Evolutionary conservation across 2,329 filamentous ascomycete species (phyloP).

Genomic region (Curvularia eragrostidis): DNA sequence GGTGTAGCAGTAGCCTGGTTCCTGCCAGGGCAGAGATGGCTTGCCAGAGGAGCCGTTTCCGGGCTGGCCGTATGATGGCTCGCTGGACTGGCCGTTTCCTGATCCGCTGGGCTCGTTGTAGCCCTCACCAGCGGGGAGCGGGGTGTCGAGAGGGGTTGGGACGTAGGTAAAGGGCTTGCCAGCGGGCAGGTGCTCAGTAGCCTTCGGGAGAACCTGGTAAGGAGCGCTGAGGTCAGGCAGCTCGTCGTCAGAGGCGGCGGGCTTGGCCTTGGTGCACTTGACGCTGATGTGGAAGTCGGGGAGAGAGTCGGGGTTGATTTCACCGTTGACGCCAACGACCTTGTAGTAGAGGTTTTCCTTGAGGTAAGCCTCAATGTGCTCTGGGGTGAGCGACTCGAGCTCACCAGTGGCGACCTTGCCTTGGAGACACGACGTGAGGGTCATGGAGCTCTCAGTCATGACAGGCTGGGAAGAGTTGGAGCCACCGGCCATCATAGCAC

Average conservation of each 20-base stretch:
- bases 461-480: constrained; percentile 35
- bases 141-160: constrained; percentile 29
- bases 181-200: constrained; percentile 38
- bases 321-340: constrained; percentile 41
- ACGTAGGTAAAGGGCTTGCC: constrained; percentile 41
- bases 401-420: constrained; percentile 41
- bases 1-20: constrained; percentile 41
- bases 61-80: constrained; percentile 2
- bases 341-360: constrained; percentile 46
- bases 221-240: constrained; percentile 40
- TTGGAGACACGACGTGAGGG: constrained; percentile 45
- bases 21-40: constrained; percentile 32
- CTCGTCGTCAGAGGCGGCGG: constrained; percentile 32
- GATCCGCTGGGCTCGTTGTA: constrained; percentile 19
- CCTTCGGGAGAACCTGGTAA: constrained; percentile 36
- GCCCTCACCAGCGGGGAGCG: constrained; percentile 22
- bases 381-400: constrained; percentile 41
- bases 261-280: constrained; percentile 39
- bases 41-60: constrained; percentile 25
- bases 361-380: constrained; percentile 46
- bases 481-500: constrained; percentile 33
- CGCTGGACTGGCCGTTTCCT: constrained; percentile 20
- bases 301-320: constrained; percentile 37
- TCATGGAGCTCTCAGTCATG: constrained; percentile 42
- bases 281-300: constrained; percentile 46